phyloP scores from a whole-genome alignment of 2,329 filamentous ascomycete genomes.

The Boeremia exigua region DNA sequence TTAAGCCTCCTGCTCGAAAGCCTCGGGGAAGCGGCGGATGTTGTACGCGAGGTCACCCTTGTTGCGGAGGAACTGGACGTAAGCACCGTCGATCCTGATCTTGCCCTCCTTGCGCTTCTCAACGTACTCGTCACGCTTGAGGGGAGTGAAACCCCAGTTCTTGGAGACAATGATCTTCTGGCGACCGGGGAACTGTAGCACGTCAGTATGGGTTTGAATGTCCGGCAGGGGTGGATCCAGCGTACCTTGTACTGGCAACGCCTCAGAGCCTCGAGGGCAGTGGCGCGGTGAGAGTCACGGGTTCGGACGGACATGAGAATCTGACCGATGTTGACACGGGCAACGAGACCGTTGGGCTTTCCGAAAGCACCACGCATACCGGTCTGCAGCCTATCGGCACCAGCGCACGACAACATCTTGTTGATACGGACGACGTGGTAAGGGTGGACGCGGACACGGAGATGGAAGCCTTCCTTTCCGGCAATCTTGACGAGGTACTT shows the following conservation, averaged over 20 bases:
- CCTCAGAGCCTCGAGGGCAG: slow-evolving; percentile 97
- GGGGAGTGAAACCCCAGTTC: slow-evolving; percentile 99
- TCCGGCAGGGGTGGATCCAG: background rate
- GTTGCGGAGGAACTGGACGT: slow-evolving; percentile 98
- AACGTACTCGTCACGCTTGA: slow-evolving; percentile 96
- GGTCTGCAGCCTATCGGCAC: slow-evolving; percentile 99
- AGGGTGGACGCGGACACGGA: slow-evolving; percentile 85
- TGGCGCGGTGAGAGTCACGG: slow-evolving; percentile 89
- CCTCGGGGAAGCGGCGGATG: slow-evolving; percentile 93
- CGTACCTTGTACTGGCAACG: slow-evolving; percentile 94
- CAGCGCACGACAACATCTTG: slow-evolving; percentile 99
- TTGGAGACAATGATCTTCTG: slow-evolving; percentile 99
- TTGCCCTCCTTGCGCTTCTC: slow-evolving; percentile 91
- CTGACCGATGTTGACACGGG: slow-evolving; percentile 99
- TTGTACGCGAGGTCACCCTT: slow-evolving; percentile 85
- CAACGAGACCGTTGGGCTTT: slow-evolving; percentile 98
- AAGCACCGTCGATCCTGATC: slow-evolving; percentile 97
- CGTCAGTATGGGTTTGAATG: background rate
- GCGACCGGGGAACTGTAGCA: slow-evolving; percentile 86
- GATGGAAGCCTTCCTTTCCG: slow-evolving; percentile 75
- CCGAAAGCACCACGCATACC: slow-evolving; percentile 99
- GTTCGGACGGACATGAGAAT: slow-evolving; percentile 97
- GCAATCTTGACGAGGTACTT: slow-evolving; percentile 80
- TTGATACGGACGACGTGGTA: slow-evolving; percentile 99
- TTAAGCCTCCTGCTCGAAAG: slow-evolving; percentile 65